Evolutionary conservation across 768 basidiomycete species (phyloP).

Genomic region (Collybia nuda): DNA sequence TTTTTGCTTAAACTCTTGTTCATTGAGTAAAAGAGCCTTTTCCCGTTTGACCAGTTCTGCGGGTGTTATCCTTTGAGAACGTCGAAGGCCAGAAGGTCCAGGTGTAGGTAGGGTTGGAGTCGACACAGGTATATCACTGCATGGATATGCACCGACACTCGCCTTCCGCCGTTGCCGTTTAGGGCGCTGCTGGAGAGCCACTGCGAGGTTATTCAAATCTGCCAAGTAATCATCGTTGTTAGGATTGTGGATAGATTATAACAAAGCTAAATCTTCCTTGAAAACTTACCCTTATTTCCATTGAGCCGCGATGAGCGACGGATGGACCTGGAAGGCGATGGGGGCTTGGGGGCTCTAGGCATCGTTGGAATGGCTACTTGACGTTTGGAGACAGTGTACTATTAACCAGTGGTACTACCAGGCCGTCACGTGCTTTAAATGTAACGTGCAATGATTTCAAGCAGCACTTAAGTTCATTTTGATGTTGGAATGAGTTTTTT

Average conservation of each 20-base stretch:
- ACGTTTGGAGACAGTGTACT: no score
- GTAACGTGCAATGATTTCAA: neutral
- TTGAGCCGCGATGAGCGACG: slow-evolving; percentile 31
- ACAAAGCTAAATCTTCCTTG: neutral
- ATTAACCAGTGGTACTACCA: no score
- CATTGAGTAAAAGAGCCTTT: slow-evolving; percentile 31
- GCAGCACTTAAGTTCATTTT: no score
- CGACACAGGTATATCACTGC: slow-evolving; percentile 5
- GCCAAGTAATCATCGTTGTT: neutral
- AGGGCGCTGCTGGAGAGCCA: slow-evolving; percentile 2
- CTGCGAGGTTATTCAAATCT: slow-evolving; percentile 8
- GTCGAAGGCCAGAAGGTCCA: slow-evolving; percentile 24
- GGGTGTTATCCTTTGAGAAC: slow-evolving; percentile 39
- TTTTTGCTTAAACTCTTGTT: slow-evolving; percentile 38
- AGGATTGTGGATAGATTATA: neutral
- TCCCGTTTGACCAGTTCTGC: slow-evolving; percentile 38
- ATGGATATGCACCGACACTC: neutral
- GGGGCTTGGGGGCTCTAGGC: slow-evolving; percentile 13
- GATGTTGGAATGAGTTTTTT: no score
- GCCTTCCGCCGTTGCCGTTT: slow-evolving; percentile 11
- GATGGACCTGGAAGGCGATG: slow-evolving; percentile 5
- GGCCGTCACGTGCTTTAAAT: neutral
- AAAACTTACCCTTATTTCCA: slow-evolving; percentile 11
- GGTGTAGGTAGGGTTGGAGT: no score
- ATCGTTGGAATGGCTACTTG: no score